Evolutionary conservation across 225 moss, liverwort and hornwort species (phyloP).

Genomic region (Marchantia polymorpha): DNA sequence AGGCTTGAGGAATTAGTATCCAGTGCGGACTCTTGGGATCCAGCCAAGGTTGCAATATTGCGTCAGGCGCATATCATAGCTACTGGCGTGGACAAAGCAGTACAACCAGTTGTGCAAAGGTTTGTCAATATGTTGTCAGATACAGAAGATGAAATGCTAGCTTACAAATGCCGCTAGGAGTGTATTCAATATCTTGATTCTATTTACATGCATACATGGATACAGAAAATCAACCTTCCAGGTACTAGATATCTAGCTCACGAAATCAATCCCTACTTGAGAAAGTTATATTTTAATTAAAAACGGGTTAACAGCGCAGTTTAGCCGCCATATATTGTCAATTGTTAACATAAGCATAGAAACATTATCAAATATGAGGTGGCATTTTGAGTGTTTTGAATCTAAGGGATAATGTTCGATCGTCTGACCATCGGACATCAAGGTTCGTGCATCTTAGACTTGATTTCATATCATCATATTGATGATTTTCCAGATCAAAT

Average conservation of each 20-base stretch:
- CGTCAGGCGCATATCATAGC: constrained; percentile 33
- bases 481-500: constrained; percentile 16
- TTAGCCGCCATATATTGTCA: too few species aligned
- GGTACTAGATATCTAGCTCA: background rate
- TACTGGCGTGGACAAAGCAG: constrained; percentile 11
- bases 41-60: constrained; percentile 30
- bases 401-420: too few species aligned
- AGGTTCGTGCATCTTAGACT: too few species aligned
- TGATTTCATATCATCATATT: too few species aligned
- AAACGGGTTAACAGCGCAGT: too few species aligned
- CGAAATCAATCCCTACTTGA: background rate
- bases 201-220: background rate
- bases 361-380: too few species aligned
- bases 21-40: constrained; percentile 34
- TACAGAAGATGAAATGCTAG: background rate
- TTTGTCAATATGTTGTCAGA: background rate
- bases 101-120: background rate
- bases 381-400: too few species aligned
- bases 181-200: background rate
- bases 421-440: too few species aligned
- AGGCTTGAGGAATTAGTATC: constrained; percentile 30
- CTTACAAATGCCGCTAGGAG: background rate
- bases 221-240: background rate
- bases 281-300: background rate
- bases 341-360: too few species aligned